Evolutionary conservation across 1,284 basidiomycete genomes (phyloP).

Genomic region (Chalciporus sp.): DNA sequence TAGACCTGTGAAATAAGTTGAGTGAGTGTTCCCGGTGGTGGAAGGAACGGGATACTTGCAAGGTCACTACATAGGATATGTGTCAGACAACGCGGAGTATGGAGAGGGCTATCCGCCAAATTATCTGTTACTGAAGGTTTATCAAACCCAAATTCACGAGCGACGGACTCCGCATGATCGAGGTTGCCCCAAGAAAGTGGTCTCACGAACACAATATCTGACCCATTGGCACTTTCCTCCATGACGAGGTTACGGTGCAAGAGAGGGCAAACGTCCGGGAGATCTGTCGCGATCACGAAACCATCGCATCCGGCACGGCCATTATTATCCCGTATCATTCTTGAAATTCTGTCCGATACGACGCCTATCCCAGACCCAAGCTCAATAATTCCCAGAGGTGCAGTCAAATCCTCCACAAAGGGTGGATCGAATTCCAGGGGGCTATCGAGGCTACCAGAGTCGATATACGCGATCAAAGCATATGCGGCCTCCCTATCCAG

Average conservation of each 20-base stretch:
- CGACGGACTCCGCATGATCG: conserved; percentile 43
- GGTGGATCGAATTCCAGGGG: conserved; percentile 61
- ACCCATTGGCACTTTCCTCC: background rate
- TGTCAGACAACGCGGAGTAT: conserved; percentile 39
- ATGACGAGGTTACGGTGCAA: conserved; percentile 53
- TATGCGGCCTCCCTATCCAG: conserved; percentile 73
- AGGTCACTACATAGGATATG: conserved; percentile 78
- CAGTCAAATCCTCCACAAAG: conserved; percentile 34
- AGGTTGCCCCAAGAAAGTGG: conserved; percentile 70
- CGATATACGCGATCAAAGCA: conserved; percentile 57
- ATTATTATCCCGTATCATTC: conserved; percentile 15
- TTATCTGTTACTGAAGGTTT: background rate
- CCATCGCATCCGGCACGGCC: conserved; percentile 13
- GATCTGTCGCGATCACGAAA: conserved; percentile 66
- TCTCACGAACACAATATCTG: conserved; percentile 38
- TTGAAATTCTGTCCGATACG: conserved; percentile 53
- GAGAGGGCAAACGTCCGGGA: conserved; percentile 67
- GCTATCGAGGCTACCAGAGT: conserved; percentile 35
- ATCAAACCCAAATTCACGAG: conserved; percentile 38
- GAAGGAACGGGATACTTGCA: conserved; percentile 41
- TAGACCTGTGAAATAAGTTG: conserved; percentile 54
- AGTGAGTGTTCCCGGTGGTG: background rate
- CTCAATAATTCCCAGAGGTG: conserved; percentile 46
- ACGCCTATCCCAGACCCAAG: conserved; percentile 75
- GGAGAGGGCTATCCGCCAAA: background rate